phyloP scores from a whole-genome alignment of 192 early-diverging fungal species.

The Dissophora ornata region DNA sequence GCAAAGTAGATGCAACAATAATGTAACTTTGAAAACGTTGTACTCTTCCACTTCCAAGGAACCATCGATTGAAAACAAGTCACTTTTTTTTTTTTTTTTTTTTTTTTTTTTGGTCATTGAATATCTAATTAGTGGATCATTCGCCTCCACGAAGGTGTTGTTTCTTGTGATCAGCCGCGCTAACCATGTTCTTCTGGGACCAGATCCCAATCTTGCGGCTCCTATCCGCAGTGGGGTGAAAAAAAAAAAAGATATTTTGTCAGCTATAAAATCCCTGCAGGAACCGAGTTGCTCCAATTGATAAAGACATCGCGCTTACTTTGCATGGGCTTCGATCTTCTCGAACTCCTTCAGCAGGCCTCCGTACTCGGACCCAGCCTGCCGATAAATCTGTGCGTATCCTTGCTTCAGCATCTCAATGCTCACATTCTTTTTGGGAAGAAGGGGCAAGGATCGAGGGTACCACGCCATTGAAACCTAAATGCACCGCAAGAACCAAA shows the following conservation, averaged over 20 bases:
- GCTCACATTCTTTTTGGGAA: slow-evolving; percentile 66
- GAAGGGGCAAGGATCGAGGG: slow-evolving; percentile 49
- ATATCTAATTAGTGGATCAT: too few species aligned
- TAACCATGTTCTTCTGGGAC: slow-evolving; percentile 58
- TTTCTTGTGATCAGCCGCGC: slow-evolving; percentile 67
- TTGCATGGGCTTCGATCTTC: slow-evolving; percentile 61
- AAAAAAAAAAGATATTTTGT: neutral
- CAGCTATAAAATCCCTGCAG: neutral
- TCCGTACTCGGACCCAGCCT: slow-evolving; percentile 68
- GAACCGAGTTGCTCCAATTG: too few species aligned
- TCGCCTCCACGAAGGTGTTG: slow-evolving; percentile 43
- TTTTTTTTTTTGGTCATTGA: neutral
- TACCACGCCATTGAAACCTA: slow-evolving; percentile 71
- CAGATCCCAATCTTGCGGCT: slow-evolving; percentile 58
- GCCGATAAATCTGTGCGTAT: slow-evolving; percentile 66
- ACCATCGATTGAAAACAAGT: neutral
- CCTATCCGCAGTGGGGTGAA: slow-evolving; percentile 21
- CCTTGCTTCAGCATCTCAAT: slow-evolving; percentile 69
- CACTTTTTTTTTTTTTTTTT: neutral
- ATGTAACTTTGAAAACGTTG: too few species aligned
- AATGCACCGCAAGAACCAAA: neutral
- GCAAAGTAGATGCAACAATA: too few species aligned
- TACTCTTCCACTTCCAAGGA: too few species aligned
- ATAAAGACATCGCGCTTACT: too few species aligned
- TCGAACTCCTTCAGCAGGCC: slow-evolving; percentile 57